These are phyloP conservation scores for Fagus sylvatica DNA, from an alignment of 306 rosid species.

Conservation along the genomic window DNA sequence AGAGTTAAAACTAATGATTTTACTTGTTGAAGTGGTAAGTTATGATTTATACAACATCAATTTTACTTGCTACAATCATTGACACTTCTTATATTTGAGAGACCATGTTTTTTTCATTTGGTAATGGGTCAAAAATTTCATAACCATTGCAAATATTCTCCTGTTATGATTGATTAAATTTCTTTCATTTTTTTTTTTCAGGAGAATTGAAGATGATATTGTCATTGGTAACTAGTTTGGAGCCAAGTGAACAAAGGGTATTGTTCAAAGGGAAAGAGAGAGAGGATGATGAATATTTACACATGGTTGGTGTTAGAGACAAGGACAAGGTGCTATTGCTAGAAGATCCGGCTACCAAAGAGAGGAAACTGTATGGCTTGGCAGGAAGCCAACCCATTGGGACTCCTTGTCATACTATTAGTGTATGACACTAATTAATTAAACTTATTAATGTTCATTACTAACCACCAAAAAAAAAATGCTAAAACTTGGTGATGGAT, in stretches of 20 bases:
- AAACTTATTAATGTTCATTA: slow-evolving; percentile 21
- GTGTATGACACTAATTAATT: slow-evolving; percentile 38
- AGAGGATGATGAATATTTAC: slow-evolving; percentile 74
- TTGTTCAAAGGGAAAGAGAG: slow-evolving; percentile 90
- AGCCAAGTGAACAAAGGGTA: slow-evolving; percentile 82
- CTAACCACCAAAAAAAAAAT: slow-evolving; percentile 31
- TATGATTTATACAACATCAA: no score
- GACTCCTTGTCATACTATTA: slow-evolving; percentile 47
- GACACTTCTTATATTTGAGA: no score
- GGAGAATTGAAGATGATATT: slow-evolving; percentile 82
- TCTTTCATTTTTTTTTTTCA: slow-evolving; percentile 10
- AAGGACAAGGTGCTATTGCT: slow-evolving; percentile 84
- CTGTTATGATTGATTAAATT: neutral
- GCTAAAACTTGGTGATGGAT: slow-evolving; percentile 19
- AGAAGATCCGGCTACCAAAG: slow-evolving; percentile 88
- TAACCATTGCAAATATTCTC: neutral
- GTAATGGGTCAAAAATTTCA: neutral
- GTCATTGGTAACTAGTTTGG: slow-evolving; percentile 66
- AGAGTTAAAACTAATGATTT: no score
- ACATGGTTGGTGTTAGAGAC: slow-evolving; percentile 94
- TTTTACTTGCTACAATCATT: rapidly evolving
- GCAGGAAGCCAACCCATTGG: slow-evolving; percentile 35
- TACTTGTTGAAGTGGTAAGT: no score
- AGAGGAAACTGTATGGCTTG: slow-evolving; percentile 60
- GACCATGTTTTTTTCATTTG: no score